Conservation (phyloP, 2,329 filamentous ascomycete genomes). For the Triangularia setosa region DNA sequence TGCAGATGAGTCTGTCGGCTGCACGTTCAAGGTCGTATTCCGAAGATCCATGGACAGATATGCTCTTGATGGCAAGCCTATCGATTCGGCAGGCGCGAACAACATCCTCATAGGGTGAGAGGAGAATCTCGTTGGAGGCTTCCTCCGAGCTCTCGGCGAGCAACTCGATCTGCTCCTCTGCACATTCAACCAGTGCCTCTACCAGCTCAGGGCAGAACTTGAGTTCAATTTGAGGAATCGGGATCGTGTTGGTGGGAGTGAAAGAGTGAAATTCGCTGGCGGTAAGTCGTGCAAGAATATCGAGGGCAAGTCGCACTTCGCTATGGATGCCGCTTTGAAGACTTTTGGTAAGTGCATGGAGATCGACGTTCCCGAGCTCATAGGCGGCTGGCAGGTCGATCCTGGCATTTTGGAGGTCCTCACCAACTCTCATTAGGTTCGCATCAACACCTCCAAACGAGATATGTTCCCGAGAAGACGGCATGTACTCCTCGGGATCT, state of each 20-base stretch:
- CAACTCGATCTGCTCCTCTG: slow-evolving; percentile 79
- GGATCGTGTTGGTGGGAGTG: slow-evolving; percentile 50
- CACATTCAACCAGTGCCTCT: slow-evolving; percentile 84
- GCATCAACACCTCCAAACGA: slow-evolving; percentile 71
- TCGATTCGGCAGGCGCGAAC: slow-evolving; percentile 74
- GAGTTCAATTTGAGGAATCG: slow-evolving; percentile 63
- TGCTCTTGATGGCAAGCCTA: slow-evolving; percentile 65
- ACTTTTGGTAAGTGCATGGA: slow-evolving; percentile 83
- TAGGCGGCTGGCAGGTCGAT: slow-evolving; percentile 70
- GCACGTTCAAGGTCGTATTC: slow-evolving; percentile 82
- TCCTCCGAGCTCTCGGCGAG: slow-evolving; percentile 82
- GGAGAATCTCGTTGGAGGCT: slow-evolving; percentile 78
- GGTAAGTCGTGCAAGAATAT: slow-evolving; percentile 60
- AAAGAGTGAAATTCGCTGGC: slow-evolving; percentile 53
- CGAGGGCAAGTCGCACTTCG: slow-evolving; percentile 85
- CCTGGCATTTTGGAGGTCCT: slow-evolving; percentile 63
- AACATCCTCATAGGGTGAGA: slow-evolving; percentile 84
- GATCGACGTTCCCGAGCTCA: slow-evolving; percentile 84
- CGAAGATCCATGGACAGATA: slow-evolving; percentile 67
- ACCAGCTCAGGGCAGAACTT: slow-evolving; percentile 81
- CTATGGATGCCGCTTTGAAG: slow-evolving; percentile 84
- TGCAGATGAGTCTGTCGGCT: slow-evolving; percentile 81
- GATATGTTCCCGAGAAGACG: slow-evolving; percentile 51
- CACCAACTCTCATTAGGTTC: slow-evolving; percentile 59
- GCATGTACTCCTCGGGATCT: slow-evolving; percentile 52